Percentiles rank a stretch among this genome's conserved stretches.
Evolutionary conservation across 305 asterid genomes (phyloP).

Genomic region (Stenogyne calaminthoides): DNA sequence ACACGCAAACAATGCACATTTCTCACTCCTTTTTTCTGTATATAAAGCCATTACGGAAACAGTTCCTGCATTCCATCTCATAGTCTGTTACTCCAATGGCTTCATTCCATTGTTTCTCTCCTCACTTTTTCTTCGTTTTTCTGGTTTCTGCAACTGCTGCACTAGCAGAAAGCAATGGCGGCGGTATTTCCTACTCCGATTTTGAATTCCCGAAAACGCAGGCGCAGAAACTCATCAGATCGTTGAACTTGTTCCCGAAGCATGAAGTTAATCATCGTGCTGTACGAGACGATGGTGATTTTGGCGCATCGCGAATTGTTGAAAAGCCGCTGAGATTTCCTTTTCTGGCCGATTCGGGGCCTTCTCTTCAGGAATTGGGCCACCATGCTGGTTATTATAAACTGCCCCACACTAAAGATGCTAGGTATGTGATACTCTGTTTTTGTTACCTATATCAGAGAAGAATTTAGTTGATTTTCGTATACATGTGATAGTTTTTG

Average conservation of each 20-base stretch:
- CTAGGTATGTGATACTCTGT: constrained; percentile 47
- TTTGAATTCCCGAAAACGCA: constrained; percentile 34
- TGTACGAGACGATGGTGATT: not conserved
- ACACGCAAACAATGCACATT: constrained; percentile 35
- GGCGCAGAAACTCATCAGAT: constrained; percentile 57
- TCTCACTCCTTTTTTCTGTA: constrained; percentile 32
- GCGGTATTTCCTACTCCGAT: constrained; percentile 5
- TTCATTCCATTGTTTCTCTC: constrained; percentile 12
- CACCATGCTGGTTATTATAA: constrained; percentile 81
- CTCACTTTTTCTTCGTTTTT: constrained; percentile 31
- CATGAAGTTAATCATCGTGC: constrained; percentile 45
- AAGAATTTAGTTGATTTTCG: not conserved
- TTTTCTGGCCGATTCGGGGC: constrained; percentile 40
- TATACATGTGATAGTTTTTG: not conserved
- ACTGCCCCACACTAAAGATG: constrained; percentile 57
- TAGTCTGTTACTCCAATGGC: constrained; percentile 32
- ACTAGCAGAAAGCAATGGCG: constrained; percentile 25
- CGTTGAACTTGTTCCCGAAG: constrained; percentile 66
- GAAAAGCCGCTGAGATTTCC: constrained; percentile 58
- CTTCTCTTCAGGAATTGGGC: constrained; percentile 55
- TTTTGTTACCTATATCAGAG: not conserved
- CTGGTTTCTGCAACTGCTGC: constrained; percentile 32
- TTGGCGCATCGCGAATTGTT: constrained; percentile 39
- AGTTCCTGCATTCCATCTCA: constrained; percentile 18
- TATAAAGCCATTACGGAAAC: constrained; percentile 25